Conservation (phyloP, 2,329 filamentous ascomycete species). For the Apiospora arundinis region DNA sequence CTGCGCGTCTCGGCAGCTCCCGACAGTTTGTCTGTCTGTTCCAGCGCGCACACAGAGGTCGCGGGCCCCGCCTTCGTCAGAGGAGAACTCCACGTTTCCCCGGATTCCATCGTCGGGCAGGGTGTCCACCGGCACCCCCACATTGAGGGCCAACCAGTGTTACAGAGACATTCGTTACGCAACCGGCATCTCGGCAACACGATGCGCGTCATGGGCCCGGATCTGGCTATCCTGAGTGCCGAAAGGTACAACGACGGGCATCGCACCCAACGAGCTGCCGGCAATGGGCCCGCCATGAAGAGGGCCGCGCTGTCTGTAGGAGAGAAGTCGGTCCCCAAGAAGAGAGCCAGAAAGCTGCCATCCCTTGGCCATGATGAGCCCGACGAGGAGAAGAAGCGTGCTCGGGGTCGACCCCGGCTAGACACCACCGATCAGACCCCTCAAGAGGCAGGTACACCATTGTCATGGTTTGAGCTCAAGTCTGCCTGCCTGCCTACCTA, state of each 20-base stretch:
- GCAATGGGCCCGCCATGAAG: conserved; percentile 29
- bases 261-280: conserved; percentile 27
- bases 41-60: neutral
- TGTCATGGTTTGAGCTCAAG: neutral
- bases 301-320: conserved; percentile 29
- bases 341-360: conserved; percentile 40
- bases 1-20: neutral
- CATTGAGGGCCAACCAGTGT: neutral
- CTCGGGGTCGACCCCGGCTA: conserved; percentile 75
- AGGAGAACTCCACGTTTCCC: conserved; percentile 2
- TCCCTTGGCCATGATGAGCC: conserved; percentile 45
- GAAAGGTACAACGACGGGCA: conserved; percentile 51
- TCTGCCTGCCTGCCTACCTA: neutral
- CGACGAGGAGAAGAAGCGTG: conserved; percentile 61
- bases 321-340: conserved; percentile 34
- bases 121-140: neutral
- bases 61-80: neutral
- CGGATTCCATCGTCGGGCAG: neutral
- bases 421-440: conserved; percentile 80
- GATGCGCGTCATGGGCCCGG: conserved; percentile 6
- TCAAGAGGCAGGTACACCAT: conserved; percentile 70
- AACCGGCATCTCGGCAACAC: conserved; percentile 5
- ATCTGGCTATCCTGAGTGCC: conserved; percentile 50
- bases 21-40: neutral
- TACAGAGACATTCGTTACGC: neutral